A percentile compares a stretch with the other conserved stretches of the same genome.
phyloP scores from a whole-genome alignment of 208 protist species.

The Leishmania aethiopica region DNA sequence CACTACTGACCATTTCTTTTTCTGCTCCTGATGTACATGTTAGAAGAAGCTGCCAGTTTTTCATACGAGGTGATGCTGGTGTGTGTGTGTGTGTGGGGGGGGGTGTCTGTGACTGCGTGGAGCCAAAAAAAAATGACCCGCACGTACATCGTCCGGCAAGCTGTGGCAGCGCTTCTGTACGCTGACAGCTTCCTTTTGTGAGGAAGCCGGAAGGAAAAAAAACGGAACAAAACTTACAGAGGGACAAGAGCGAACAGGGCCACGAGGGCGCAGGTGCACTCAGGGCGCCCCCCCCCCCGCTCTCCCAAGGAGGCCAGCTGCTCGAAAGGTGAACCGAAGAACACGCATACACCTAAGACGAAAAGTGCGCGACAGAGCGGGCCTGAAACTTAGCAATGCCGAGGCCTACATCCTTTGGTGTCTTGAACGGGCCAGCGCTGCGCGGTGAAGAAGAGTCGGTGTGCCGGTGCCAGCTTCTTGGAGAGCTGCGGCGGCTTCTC shows the following conservation, averaged over 20 bases:
- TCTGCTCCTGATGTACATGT: constrained; percentile 6
- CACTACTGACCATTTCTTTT: neutral
- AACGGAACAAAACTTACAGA: neutral
- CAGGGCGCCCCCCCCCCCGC: neutral
- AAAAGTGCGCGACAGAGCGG: neutral
- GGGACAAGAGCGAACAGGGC: neutral
- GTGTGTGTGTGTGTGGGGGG: neutral
- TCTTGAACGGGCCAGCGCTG: neutral
- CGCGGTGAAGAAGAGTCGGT: neutral
- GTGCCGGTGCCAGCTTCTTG: neutral
- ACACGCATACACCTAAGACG: neutral
- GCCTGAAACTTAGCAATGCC: neutral
- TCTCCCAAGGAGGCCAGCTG: neutral
- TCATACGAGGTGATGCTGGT: neutral
- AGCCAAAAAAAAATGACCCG: too few relatives aligned
- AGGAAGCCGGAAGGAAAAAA: neutral
- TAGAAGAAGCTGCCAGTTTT: too few relatives aligned
- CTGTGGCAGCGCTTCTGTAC: neutral
- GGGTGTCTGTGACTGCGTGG: neutral
- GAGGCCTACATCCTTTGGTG: neutral
- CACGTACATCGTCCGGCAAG: too few relatives aligned
- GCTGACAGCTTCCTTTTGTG: neutral
- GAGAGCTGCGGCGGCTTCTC: neutral
- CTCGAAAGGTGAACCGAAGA: neutral
- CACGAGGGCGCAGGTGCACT: neutral